Evolutionary conservation across 2,329 filamentous ascomycete species (phyloP).

Genomic region (Claviceps humidiphila): DNA sequence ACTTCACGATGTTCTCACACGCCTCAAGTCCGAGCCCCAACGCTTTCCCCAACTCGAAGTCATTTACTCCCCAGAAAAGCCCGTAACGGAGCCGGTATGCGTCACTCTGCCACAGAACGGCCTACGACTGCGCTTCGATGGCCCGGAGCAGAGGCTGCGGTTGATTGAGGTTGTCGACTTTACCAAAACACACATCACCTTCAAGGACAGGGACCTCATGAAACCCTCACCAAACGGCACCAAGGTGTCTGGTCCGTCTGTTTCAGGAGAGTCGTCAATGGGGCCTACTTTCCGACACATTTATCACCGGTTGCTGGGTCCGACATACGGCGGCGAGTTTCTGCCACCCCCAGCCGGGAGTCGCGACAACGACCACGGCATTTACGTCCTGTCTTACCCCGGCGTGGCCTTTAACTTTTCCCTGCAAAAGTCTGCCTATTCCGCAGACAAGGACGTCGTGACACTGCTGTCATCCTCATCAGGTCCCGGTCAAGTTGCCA

Average conservation of each 20-base stretch:
- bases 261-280: conserved; percentile 18
- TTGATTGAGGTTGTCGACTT: conserved; percentile 89
- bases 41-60: conserved; percentile 74
- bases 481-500: conserved; percentile 61
- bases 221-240: conserved; percentile 38
- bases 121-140: conserved; percentile 82
- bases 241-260: conserved; percentile 20
- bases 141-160: conserved; percentile 78
- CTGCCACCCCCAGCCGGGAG: conserved; percentile 45
- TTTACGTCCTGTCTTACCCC: conserved; percentile 86
- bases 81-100: conserved; percentile 62
- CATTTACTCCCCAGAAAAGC: conserved; percentile 61
- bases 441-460: conserved; percentile 67
- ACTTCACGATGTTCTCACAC: conserved; percentile 76
- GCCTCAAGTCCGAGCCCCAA: conserved; percentile 76
- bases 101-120: conserved; percentile 74
- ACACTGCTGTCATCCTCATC: conserved; percentile 68
- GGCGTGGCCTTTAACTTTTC: conserved; percentile 90
- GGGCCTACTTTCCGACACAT: conserved; percentile 79
- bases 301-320: conserved; percentile 85
- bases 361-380: conserved; percentile 45
- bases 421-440: conserved; percentile 60
- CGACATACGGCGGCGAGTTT: conserved; percentile 89
- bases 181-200: conserved; percentile 67
- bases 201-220: conserved; percentile 66